These are phyloP conservation scores for Paspalum vaginatum DNA, from an alignment of 176 grass and related monocot genomes.

Conservation along the genomic window DNA sequence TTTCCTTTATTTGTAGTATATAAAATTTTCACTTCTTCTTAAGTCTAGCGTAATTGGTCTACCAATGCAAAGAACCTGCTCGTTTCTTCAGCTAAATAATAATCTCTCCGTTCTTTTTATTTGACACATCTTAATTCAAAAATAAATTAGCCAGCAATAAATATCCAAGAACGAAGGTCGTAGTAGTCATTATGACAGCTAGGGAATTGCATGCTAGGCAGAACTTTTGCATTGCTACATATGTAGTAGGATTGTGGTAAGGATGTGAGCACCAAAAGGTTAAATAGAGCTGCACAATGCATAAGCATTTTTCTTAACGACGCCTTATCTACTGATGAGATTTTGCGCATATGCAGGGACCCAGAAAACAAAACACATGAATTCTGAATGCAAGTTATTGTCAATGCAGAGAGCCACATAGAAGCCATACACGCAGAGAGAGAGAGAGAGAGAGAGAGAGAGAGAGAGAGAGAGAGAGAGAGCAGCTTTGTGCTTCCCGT, in stretches of 20 bases:
- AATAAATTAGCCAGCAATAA: too few species aligned
- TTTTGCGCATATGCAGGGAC: background rate
- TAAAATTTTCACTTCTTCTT: background rate
- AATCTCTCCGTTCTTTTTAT: too few species aligned
- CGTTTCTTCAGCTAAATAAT: background rate
- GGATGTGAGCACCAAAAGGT: background rate
- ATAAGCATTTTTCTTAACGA: background rate
- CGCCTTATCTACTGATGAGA: background rate
- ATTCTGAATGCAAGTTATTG: conserved; percentile 16
- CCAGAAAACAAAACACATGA: background rate
- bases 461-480: background rate
- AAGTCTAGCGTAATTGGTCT: background rate
- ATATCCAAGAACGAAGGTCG: too few species aligned
- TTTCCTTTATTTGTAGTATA: background rate
- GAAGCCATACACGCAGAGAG: background rate
- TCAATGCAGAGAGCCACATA: background rate
- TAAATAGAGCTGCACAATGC: background rate
- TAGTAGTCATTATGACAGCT: too few species aligned
- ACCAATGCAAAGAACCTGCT: background rate
- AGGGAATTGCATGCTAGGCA: too few species aligned
- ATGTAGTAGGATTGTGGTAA: background rate
- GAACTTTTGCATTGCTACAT: background rate
- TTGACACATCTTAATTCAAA: too few species aligned
- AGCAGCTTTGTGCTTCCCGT: conserved; percentile 42
- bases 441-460: background rate